These are phyloP conservation scores for Lactarius sanguifluus DNA, from an alignment of 768 basidiomycete genomes.

Conservation along the genomic window DNA sequence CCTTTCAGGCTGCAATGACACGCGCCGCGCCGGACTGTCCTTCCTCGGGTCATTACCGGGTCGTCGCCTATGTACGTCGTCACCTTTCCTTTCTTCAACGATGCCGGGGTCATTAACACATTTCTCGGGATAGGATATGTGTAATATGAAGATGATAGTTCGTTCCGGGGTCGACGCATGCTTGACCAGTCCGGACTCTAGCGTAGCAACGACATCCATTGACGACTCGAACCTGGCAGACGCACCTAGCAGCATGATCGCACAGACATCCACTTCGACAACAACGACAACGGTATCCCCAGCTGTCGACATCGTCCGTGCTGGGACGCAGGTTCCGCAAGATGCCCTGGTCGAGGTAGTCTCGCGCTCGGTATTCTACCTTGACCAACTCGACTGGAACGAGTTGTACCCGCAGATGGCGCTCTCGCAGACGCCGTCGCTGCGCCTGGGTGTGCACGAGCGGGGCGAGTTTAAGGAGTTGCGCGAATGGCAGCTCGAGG, in stretches of 20 bases:
- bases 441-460: constrained; percentile 59
- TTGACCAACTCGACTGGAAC: constrained; percentile 49
- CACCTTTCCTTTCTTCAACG: not conserved
- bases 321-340: constrained; percentile 25
- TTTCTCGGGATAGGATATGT: constrained; percentile 46
- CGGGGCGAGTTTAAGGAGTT: constrained; percentile 53
- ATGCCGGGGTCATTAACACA: not conserved
- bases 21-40: constrained; percentile 47
- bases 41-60: constrained; percentile 58
- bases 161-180: constrained; percentile 55
- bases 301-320: constrained; percentile 16
- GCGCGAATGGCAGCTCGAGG: constrained; percentile 42
- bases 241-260: constrained; percentile 26
- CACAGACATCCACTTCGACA: constrained; percentile 12
- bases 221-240: constrained; percentile 30
- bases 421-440: constrained; percentile 64
- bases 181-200: not conserved
- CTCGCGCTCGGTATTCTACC: constrained; percentile 32
- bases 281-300: not conserved
- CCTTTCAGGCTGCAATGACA: constrained; percentile 60
- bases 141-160: constrained; percentile 56
- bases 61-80: constrained; percentile 59
- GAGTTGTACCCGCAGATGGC: constrained; percentile 66
- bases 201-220: not conserved
- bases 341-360: constrained; percentile 37